Evolutionary conservation across 2,329 filamentous ascomycete species (phyloP).

Genomic region (Cladosporium sp.): DNA sequence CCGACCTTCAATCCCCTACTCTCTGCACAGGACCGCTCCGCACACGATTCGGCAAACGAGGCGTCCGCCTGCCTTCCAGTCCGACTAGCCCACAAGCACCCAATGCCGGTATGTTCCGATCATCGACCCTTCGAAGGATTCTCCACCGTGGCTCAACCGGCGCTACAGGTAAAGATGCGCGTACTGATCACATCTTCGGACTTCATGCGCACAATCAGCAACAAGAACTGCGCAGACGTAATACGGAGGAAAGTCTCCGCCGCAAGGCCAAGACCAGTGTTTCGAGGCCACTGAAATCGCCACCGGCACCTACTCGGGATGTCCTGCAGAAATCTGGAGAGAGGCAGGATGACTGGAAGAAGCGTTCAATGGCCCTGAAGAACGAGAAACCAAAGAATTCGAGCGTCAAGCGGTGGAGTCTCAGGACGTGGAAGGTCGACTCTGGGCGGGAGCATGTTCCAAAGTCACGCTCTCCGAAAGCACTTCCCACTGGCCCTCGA

Average conservation of each 20-base stretch:
- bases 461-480: background rate
- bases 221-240: background rate
- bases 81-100: too few species aligned
- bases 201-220: background rate
- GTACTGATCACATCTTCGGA: background rate
- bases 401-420: conserved; percentile 4
- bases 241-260: background rate
- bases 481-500: background rate
- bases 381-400: background rate
- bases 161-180: background rate
- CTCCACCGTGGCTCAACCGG: background rate
- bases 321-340: background rate
- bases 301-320: background rate
- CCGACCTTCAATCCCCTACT: background rate
- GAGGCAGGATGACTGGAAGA: background rate
- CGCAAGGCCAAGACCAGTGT: background rate
- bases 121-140: background rate
- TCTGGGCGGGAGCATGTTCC: background rate
- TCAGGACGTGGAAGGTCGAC: background rate
- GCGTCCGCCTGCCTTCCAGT: background rate
- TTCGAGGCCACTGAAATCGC: background rate
- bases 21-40: background rate
- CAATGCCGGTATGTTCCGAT: background rate
- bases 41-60: background rate
- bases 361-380: background rate